Evolutionary conservation across 164 flowering plant genomes (phyloP), one percentile per base, ranked within the genome.

Genomic region (Macadamia tetraphylla): DNA sequence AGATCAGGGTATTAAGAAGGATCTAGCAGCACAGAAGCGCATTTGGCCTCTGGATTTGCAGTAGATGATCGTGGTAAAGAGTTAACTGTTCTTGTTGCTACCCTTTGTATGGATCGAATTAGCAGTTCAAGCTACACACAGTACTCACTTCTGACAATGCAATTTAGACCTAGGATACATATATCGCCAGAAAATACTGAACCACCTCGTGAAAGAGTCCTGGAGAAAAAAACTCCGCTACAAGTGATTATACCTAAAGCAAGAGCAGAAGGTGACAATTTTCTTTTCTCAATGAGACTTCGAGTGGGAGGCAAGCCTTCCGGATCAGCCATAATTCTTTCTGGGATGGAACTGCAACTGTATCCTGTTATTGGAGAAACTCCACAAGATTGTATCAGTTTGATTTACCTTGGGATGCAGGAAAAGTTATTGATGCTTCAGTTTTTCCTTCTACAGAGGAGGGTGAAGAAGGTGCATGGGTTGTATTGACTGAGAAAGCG

Each of bases 311-410:
- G 98, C 61, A 94, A 86, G 80, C 98, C 98, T 71, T 80, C 90
- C 66, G 98, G 98, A 60, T 94, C 98, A 17, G 77, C 83, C 63
- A 58, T 87, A 32, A 85, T 94, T 75, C 85, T 94, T 69, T 90
- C 97, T 77, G 89, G 93, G 98, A 94, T 79, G 98, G 98, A 70
- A 91, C 93, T 71, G 94, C 98, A 48, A 94, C 97, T 13, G 92
- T 94, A 15, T 81, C 92, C 55, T 74, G 84, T 75, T 87, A 83
- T 67, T 81, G 81, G 78, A 79, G 92, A 76, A 83, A 76, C 66
- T 81, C 92, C 4, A 85, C 89, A 12, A 75, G 87, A 29, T 88
- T 91, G 15, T 94, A 94, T 82, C 88, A 88, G 64, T 91, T 94
- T 83, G 96, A 88, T 76, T 78, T 94, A 56, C 97, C 97, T 69